Percentiles rank a stretch among this genome's conserved stretches.
phyloP scores from a whole-genome alignment of 2,329 filamentous ascomycete genomes.

The Phaeophleospora eucalypticola region DNA sequence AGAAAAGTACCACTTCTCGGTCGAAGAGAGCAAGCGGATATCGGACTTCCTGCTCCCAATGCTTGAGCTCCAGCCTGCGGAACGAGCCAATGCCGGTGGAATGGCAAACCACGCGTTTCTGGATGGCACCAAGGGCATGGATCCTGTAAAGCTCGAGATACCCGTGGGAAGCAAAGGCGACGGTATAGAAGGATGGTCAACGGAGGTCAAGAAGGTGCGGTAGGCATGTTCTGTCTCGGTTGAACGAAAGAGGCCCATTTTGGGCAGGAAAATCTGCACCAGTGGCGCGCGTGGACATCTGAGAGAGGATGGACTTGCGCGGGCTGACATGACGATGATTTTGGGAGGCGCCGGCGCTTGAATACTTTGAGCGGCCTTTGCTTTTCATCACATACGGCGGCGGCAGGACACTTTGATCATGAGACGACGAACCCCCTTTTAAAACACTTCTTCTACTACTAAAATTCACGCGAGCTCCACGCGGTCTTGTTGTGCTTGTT shows the following conservation, averaged over 20 bases:
- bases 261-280: no score
- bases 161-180: constrained; percentile 79
- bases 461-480: no score
- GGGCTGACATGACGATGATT: neutral
- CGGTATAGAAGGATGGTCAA: constrained; percentile 90
- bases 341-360: neutral
- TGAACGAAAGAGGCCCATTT: no score
- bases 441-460: no score
- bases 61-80: constrained; percentile 83
- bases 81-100: constrained; percentile 88
- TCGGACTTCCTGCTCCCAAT: constrained; percentile 82
- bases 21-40: constrained; percentile 74
- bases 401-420: neutral
- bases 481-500: no score
- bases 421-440: neutral
- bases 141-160: constrained; percentile 68
- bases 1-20: constrained; percentile 94
- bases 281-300: no score
- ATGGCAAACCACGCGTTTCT: constrained; percentile 86
- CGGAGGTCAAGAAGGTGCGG: constrained; percentile 76
- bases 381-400: neutral
- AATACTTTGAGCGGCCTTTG: neutral
- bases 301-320: neutral
- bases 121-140: constrained; percentile 84
- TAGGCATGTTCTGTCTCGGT: no score